Conservation (phyloP, 2,329 filamentous ascomycete genomes). For the Xylariaceae sp. region DNA sequence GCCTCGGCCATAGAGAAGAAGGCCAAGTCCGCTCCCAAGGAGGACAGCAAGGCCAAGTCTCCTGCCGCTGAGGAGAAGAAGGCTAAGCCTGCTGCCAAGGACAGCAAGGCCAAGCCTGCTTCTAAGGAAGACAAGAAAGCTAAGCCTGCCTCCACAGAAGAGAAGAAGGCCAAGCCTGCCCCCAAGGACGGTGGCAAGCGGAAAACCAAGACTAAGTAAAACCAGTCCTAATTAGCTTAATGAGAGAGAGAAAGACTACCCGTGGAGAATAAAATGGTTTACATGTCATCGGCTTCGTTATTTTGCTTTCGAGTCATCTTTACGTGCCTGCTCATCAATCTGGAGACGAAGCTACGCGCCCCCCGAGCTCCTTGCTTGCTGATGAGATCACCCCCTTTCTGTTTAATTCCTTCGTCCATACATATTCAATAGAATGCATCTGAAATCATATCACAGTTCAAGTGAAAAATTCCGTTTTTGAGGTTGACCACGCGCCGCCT, state of each 20-base stretch:
- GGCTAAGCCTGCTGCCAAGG: not conserved
- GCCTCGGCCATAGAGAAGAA: not conserved
- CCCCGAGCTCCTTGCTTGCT: too few relatives aligned
- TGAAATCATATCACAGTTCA: too few relatives aligned
- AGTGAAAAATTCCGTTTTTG: too few relatives aligned
- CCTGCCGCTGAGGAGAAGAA: not conserved
- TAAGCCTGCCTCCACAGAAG: not conserved
- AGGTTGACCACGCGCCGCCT: too few relatives aligned
- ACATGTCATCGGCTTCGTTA: slow-evolving; percentile 1
- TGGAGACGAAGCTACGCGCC: too few relatives aligned
- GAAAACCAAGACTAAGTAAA: not conserved
- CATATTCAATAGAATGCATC: too few relatives aligned
- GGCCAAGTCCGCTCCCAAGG: not conserved
- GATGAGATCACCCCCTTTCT: too few relatives aligned
- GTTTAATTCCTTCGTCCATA: too few relatives aligned
- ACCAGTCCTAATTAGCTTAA: slow-evolving; percentile 22
- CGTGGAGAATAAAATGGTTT: too few relatives aligned
- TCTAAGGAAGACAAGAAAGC: not conserved
- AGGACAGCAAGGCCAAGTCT: not conserved
- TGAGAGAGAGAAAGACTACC: not conserved
- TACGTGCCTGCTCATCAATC: too few relatives aligned
- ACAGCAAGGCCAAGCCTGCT: not conserved
- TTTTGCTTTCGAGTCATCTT: not conserved
- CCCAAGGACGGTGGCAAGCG: not conserved
- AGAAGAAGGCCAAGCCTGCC: not conserved